Conservation (phyloP, 1,139 yeast species). For the Candida sp. region DNA sequence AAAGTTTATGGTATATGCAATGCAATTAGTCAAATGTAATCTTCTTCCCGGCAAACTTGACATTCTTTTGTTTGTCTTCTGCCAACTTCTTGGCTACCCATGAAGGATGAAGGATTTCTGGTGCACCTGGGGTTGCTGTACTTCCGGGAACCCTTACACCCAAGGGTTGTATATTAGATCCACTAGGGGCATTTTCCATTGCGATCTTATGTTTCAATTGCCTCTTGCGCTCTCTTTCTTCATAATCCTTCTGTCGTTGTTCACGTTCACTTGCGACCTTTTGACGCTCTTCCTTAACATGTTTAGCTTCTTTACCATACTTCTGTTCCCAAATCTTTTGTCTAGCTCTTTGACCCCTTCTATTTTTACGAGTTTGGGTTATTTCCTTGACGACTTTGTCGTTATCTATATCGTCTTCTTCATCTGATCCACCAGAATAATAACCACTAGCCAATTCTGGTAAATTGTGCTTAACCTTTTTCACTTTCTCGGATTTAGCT, state of each 20-base stretch:
- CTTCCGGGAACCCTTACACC: conserved; percentile 27
- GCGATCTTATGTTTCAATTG: conserved; percentile 46
- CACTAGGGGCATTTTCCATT: conserved; percentile 27
- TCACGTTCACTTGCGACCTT: conserved; percentile 54
- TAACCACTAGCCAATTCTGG: conserved; percentile 80
- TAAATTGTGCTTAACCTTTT: conserved; percentile 27
- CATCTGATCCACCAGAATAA: conserved; percentile 74
- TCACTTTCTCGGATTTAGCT: conserved; percentile 16
- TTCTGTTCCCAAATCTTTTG: conserved; percentile 95
- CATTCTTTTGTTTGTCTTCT: conserved; percentile 62
- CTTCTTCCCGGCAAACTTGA: conserved; percentile 82
- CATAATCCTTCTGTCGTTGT: conserved; percentile 60
- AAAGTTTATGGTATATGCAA: background rate
- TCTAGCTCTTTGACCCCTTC: conserved; percentile 97
- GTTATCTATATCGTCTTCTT: conserved; percentile 51
- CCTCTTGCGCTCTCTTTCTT: conserved; percentile 69
- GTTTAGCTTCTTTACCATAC: conserved; percentile 83
- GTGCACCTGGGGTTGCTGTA: conserved; percentile 7
- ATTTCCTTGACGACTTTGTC: conserved; percentile 60
- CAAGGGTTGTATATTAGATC: conserved; percentile 38
- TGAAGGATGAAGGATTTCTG: conserved; percentile 72
- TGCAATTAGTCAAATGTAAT: conserved; percentile 53
- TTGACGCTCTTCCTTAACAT: conserved; percentile 61
- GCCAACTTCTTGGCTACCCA: conserved; percentile 87
- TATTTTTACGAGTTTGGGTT: conserved; percentile 62